A percentile compares a stretch with the other conserved stretches of the same genome.
These are phyloP conservation scores for Sugiyamaella novakii DNA, from an alignment of 1,139 yeast species.

Conservation along the genomic window DNA sequence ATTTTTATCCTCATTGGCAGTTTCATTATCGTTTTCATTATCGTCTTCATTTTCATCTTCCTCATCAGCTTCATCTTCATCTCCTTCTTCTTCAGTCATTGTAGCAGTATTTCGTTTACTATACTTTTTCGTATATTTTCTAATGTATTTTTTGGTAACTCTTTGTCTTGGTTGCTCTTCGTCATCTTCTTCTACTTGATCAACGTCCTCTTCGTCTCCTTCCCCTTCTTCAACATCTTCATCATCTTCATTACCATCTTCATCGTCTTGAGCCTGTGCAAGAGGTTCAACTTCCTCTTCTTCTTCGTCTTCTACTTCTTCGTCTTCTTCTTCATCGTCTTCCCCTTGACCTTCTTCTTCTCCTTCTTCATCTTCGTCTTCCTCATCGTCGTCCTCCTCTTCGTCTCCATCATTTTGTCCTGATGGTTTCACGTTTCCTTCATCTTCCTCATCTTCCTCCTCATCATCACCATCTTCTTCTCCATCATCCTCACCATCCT, in stretches of 20 bases:
- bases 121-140: constrained; percentile 25
- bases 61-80: constrained; percentile 23
- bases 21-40: constrained; percentile 41
- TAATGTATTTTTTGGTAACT: constrained; percentile 29
- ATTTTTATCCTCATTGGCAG: constrained; percentile 37
- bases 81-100: neutral
- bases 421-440: constrained; percentile 18
- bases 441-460: constrained; percentile 27
- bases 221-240: constrained; percentile 15
- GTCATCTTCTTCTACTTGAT: neutral
- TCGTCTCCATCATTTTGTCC: neutral
- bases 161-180: constrained; percentile 22
- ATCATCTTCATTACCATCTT: constrained; percentile 4
- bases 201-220: neutral
- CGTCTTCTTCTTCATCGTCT: constrained; percentile 11
- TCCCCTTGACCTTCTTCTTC: constrained; percentile 16
- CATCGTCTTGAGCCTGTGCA: constrained; percentile 9
- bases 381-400: constrained; percentile 8
- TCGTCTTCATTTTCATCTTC: constrained; percentile 37
- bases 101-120: constrained; percentile 12
- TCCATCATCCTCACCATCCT: neutral
- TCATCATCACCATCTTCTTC: constrained; percentile 1
- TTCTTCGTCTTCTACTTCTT: constrained; percentile 6
- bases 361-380: constrained; percentile 10
- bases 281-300: too few relatives aligned